Conservation (phyloP, 2,329 filamentous ascomycete species). For the Ascosphaera pollenicola region DNA sequence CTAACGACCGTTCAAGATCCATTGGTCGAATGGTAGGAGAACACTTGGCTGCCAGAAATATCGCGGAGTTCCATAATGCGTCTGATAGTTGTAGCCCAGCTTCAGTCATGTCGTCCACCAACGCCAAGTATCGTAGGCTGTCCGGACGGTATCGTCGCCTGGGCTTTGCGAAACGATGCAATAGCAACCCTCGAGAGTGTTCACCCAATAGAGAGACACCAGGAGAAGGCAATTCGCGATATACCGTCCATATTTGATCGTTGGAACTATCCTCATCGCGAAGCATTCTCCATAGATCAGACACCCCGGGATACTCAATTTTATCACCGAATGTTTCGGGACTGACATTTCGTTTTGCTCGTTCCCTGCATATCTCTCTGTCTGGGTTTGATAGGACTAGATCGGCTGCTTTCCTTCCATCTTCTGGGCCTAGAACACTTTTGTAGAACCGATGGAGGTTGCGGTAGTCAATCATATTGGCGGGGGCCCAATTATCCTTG, state of each 20-base stretch:
- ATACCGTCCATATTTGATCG: slow-evolving; percentile 29
- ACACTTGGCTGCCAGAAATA: slow-evolving; percentile 57
- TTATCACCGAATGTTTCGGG: slow-evolving; percentile 4
- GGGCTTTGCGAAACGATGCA: slow-evolving; percentile 43
- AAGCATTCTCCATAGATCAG: slow-evolving; percentile 20
- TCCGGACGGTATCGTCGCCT: slow-evolving; percentile 21
- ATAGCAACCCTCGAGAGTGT: slow-evolving; percentile 35
- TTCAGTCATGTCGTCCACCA: slow-evolving; percentile 64
- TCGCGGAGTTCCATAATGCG: slow-evolving; percentile 63
- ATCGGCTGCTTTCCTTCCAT: slow-evolving; percentile 5
- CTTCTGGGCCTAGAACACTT: slow-evolving; percentile 5
- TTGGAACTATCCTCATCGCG: slow-evolving; percentile 22
- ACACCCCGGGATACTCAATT: slow-evolving; percentile 15
- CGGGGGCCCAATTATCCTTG: neutral
- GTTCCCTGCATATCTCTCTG: slow-evolving; percentile 4
- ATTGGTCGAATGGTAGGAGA: slow-evolving; percentile 33
- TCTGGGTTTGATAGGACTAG: slow-evolving; percentile 6
- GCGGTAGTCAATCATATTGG: neutral
- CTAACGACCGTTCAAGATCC: slow-evolving; percentile 46
- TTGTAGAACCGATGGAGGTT: slow-evolving; percentile 4
- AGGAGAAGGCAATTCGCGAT: slow-evolving; percentile 29
- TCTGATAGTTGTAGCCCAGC: slow-evolving; percentile 45
- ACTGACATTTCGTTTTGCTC: neutral
- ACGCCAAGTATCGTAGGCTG: slow-evolving; percentile 57
- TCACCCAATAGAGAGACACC: slow-evolving; percentile 29